These are phyloP conservation scores for Calonectria naviculata DNA, from an alignment of 2,329 filamentous ascomycete species.

Conservation along the genomic window DNA sequence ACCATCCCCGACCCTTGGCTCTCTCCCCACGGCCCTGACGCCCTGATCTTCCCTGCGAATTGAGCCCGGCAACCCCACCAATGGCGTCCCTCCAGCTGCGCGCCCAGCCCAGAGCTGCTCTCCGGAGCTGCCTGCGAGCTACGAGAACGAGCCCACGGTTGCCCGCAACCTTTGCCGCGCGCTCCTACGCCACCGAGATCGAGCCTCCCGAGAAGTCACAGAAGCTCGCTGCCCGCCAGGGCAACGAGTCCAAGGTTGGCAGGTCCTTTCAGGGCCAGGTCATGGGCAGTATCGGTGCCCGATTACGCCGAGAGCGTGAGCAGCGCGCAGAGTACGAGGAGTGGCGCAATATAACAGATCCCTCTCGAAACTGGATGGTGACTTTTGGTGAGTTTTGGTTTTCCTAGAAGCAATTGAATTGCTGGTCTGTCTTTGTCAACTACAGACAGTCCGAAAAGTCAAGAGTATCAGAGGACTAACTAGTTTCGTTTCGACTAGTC, in stretches of 20 bases:
- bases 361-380: constrained; percentile 60
- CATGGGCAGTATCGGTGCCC: constrained; percentile 66
- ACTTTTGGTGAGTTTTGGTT: constrained; percentile 61
- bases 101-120: constrained; percentile 41
- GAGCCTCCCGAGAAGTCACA: constrained; percentile 47
- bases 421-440: no score
- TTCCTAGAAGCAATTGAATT: background rate
- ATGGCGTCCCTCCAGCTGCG: constrained; percentile 49
- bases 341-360: constrained; percentile 53
- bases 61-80: constrained; percentile 25
- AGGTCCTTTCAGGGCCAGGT: constrained; percentile 68
- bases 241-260: constrained; percentile 52
- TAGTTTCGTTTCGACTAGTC: constrained; percentile 48
- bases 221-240: constrained; percentile 34
- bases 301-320: constrained; percentile 64
- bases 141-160: constrained; percentile 26
- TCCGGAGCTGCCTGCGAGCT: constrained; percentile 44
- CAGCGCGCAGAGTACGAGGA: constrained; percentile 63
- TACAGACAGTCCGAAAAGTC: no score
- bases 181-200: constrained; percentile 49
- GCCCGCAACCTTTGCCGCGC: constrained; percentile 29
- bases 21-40: constrained; percentile 1
- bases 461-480: background rate
- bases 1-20: background rate
- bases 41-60: constrained; percentile 12